Conservation (phyloP, 345 rosid genomes). For the Bruguiera sexangula region DNA sequence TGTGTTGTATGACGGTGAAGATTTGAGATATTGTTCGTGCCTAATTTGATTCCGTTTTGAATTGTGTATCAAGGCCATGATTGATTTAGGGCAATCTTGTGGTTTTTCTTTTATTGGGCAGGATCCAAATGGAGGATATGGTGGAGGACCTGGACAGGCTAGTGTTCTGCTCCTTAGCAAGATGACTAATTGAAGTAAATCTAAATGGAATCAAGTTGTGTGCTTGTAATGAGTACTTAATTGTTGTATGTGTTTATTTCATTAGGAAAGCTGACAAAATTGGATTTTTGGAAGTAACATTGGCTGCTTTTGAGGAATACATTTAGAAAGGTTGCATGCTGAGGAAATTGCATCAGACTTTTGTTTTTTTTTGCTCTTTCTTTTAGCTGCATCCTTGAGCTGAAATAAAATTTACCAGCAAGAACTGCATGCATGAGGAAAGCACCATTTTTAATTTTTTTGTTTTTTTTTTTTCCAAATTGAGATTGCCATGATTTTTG, state of each 20-base stretch:
- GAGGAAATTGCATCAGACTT: background rate
- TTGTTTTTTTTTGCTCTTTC: background rate
- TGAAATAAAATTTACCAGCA: no score
- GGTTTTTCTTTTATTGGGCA: constrained; percentile 22
- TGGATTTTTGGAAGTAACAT: no score
- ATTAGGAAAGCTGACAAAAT: no score
- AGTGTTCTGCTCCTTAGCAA: constrained; percentile 26
- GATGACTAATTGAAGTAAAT: background rate
- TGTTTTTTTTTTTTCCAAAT: background rate
- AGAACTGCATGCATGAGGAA: background rate
- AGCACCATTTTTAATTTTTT: background rate
- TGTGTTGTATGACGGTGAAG: background rate
- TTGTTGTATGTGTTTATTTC: no score
- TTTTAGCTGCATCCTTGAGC: background rate
- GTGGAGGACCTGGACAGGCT: constrained; percentile 99
- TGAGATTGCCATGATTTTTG: background rate
- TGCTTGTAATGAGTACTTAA: no score
- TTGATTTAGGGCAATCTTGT: background rate
- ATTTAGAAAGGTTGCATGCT: background rate
- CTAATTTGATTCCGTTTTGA: background rate
- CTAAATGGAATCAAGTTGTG: no score
- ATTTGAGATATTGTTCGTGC: background rate
- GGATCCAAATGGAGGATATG: constrained; percentile 89
- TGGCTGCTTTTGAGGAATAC: no score
- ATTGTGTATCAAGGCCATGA: background rate